Base-by-base conservation (phyloP, 2,329 filamentous ascomycete genomes). In the Colletotrichum theobromicola region DNA sequence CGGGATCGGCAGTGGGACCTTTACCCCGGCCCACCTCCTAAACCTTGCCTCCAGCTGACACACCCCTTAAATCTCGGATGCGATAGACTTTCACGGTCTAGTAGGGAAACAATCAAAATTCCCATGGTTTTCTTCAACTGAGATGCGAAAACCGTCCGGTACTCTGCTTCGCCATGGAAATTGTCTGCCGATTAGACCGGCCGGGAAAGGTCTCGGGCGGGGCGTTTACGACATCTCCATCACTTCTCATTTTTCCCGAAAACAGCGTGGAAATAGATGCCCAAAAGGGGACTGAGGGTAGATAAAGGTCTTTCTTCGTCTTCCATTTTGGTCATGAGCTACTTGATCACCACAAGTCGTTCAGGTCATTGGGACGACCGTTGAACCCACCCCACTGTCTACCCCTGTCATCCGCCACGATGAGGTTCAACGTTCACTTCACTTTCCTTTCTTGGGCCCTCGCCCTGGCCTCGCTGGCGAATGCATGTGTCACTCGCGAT, bases 21-120 rank as follows among this genome's bases (percentile, higher is more conserved):
- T 13, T 55, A 46, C 32, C 35, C 58, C 35, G 50, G 57, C 35
- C 58, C 42, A 58, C 35, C 46, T 46, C 60, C 53, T 63, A 50
- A 37, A 28, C 65, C 65, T 32, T 62, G 15, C n/a, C n/a, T 32
- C n/a, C 37, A 42, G 37, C 57, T 63, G 65, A 35, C 65, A 70
- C 58, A 21, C 70, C 70, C 70, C 65, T 73, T 34, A 58, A 69
- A 69, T 73, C 16, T 71, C 68, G 62, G 50, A 21, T 35, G 7
- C 32, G 35, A 7, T n/a, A 16, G 32, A 28, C 26, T 18, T 53
- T 73, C n/a, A 30, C 60, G 30, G 21, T 12, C 34, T 58, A 50
- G 32, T 16, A 13, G 21, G 34, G 26, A 50, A 34, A 30, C 7
- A 12, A 35, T 26, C 9, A 61, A 21, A 28, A 18, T 55, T 34